Evolutionary conservation across 2,329 filamentous ascomycete genomes (phyloP).

Genomic region (Sphaceloma murrayae): DNA sequence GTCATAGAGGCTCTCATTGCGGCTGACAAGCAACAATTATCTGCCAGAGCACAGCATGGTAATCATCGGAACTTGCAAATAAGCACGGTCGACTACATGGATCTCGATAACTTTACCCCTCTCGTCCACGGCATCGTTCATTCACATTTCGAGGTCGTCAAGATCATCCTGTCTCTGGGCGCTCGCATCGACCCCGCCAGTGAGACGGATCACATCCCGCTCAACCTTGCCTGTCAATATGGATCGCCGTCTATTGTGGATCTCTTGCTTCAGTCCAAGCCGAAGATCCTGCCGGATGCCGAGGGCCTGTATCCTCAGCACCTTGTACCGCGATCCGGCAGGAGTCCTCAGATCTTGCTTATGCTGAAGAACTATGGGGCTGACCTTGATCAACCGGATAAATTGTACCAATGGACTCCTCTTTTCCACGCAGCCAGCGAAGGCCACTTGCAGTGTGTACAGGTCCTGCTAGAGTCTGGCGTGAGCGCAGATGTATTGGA

Average conservation of each 20-base stretch:
- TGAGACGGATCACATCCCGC: slow-evolving; percentile 82
- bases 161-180: slow-evolving; percentile 63
- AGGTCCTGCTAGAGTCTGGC: slow-evolving; percentile 68
- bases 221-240: slow-evolving; percentile 92
- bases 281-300: slow-evolving; percentile 80
- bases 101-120: slow-evolving; percentile 95
- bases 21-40: slow-evolving; percentile 29
- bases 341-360: slow-evolving; percentile 67
- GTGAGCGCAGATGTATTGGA: slow-evolving; percentile 73
- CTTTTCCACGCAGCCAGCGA: slow-evolving; percentile 94
- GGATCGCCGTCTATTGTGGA: slow-evolving; percentile 77
- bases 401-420: slow-evolving; percentile 94
- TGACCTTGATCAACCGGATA: slow-evolving; percentile 85
- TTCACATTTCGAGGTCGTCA: slow-evolving; percentile 68
- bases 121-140: slow-evolving; percentile 92
- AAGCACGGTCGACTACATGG: slow-evolving; percentile 73
- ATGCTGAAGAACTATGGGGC: slow-evolving; percentile 78
- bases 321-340: slow-evolving; percentile 80
- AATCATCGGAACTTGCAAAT: neutral
- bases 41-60: neutral
- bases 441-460: slow-evolving; percentile 80
- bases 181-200: slow-evolving; percentile 80
- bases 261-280: slow-evolving; percentile 69
- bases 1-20: slow-evolving; percentile 68
- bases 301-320: slow-evolving; percentile 97